These are phyloP conservation scores for Neonectria magnoliae DNA, from an alignment of 2,329 filamentous ascomycete species.

Conservation along the genomic window DNA sequence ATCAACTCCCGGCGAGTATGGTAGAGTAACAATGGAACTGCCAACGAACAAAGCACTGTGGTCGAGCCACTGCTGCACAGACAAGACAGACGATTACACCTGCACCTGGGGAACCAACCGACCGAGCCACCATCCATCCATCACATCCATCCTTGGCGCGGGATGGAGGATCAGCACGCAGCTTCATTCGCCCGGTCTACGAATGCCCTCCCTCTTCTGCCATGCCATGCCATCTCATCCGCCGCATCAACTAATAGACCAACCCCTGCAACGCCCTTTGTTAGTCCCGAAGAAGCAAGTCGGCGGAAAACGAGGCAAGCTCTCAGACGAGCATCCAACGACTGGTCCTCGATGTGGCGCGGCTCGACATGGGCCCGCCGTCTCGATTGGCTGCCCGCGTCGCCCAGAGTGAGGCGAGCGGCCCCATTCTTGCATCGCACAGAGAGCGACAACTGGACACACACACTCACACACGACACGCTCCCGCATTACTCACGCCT, in stretches of 20 bases:
- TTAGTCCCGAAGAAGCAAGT: slow-evolving; percentile 9
- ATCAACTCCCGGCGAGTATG: slow-evolving; percentile 16
- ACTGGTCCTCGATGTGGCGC: slow-evolving; percentile 40
- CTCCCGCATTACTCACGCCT: background rate
- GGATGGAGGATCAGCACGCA: slow-evolving; percentile 20
- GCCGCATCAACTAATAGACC: slow-evolving; percentile 11
- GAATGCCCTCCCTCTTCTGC: background rate
- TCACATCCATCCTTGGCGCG: background rate
- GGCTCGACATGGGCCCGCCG: slow-evolving; percentile 24
- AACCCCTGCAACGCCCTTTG: slow-evolving; percentile 11
- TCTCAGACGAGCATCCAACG: slow-evolving; percentile 36
- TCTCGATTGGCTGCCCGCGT: slow-evolving; percentile 40
- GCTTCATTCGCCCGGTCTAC: slow-evolving; percentile 19
- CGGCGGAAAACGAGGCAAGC: slow-evolving; percentile 43
- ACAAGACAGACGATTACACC: background rate
- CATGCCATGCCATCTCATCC: slow-evolving; percentile 21
- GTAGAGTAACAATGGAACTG: background rate
- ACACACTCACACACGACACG: background rate
- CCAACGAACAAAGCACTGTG: slow-evolving; percentile 15
- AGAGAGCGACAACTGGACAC: background rate
- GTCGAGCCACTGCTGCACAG: background rate
- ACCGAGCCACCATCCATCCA: slow-evolving; percentile 6
- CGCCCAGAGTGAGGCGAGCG: slow-evolving; percentile 43
- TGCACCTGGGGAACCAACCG: slow-evolving; percentile 14
- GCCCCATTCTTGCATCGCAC: slow-evolving; percentile 11